These are phyloP conservation scores for Boletus subparvulus DNA, from an alignment of 768 basidiomycete genomes.

Conservation along the genomic window DNA sequence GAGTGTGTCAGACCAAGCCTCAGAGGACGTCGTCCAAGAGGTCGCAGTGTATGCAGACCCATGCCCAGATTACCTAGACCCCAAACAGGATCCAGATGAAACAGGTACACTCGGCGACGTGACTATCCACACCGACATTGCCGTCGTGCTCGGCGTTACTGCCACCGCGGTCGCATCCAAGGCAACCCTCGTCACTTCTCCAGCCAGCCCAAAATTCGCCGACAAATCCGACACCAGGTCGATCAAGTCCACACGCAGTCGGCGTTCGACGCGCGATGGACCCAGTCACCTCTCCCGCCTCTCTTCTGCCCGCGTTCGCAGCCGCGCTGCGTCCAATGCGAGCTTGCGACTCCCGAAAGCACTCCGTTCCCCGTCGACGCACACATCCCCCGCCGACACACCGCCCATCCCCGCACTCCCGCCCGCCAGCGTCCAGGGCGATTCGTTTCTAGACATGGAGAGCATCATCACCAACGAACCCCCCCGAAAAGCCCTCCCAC, in stretches of 20 bases:
- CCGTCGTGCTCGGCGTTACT: conserved; percentile 38
- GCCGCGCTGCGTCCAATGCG: conserved; percentile 60
- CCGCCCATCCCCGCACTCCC: conserved; percentile 32
- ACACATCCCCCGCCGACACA: conserved; percentile 33
- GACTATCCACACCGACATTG: conserved; percentile 27
- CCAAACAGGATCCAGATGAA: conserved; percentile 26
- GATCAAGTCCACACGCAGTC: conserved; percentile 28
- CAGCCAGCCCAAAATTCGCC: neutral
- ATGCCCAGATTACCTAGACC: neutral
- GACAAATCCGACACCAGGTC: conserved; percentile 24
- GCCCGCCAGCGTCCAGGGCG: conserved; percentile 3
- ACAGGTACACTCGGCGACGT: conserved; percentile 24
- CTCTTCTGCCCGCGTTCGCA: conserved; percentile 64
- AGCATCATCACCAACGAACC: conserved; percentile 30
- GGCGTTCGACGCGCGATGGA: conserved; percentile 25
- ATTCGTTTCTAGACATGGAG: conserved; percentile 38
- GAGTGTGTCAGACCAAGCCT: conserved; percentile 15
- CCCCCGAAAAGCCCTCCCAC: conserved; percentile 21
- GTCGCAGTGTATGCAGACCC: conserved; percentile 2
- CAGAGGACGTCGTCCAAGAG: neutral
- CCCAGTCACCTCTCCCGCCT: conserved; percentile 44
- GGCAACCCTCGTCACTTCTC: conserved; percentile 31
- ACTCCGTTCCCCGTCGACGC: conserved; percentile 32
- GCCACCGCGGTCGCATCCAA: conserved; percentile 39
- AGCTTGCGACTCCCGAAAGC: conserved; percentile 60